These are phyloP conservation scores for Rhododendron kiyosumense DNA, from an alignment of 148 eudicot genomes.

Conservation along the genomic window DNA sequence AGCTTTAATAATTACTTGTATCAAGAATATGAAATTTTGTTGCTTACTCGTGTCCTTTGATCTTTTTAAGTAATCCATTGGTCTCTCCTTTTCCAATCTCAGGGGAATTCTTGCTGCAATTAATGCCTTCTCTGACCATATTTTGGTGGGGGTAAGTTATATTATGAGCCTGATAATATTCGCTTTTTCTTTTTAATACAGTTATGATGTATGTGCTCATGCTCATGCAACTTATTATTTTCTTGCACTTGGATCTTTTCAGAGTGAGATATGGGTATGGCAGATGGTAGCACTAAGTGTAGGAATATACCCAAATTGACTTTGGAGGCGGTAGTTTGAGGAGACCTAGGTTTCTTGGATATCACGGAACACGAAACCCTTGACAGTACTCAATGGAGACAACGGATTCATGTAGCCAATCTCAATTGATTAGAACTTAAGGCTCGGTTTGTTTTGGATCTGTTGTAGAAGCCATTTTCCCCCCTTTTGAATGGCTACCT, in stretches of 20 bases:
- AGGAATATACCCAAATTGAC: not conserved
- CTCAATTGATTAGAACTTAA: not conserved
- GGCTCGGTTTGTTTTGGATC: not conserved
- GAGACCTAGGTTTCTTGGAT: not conserved
- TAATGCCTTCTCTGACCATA: constrained; percentile 73
- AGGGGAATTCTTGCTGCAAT: constrained; percentile 98
- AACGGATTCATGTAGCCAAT: not conserved
- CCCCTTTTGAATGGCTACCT: not conserved
- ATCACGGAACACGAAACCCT: not conserved
- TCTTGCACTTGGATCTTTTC: not conserved
- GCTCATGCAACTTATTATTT: not conserved
- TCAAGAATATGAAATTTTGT: not conserved
- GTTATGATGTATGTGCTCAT: constrained; percentile 13
- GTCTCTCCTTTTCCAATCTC: constrained; percentile 17
- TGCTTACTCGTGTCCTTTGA: not conserved
- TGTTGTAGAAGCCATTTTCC: not conserved
- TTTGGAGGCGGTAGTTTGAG: not conserved
- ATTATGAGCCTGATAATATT: not conserved
- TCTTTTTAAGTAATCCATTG: constrained; percentile 5
- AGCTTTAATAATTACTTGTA: not conserved
- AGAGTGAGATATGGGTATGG: not conserved
- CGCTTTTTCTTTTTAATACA: not conserved
- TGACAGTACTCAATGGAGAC: not conserved
- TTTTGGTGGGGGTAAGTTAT: constrained; percentile 79
- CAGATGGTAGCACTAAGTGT: not conserved